Evolutionary conservation across 371 early-diverging fungal species (phyloP).

Genomic region (Lichtheimia ramosa): DNA sequence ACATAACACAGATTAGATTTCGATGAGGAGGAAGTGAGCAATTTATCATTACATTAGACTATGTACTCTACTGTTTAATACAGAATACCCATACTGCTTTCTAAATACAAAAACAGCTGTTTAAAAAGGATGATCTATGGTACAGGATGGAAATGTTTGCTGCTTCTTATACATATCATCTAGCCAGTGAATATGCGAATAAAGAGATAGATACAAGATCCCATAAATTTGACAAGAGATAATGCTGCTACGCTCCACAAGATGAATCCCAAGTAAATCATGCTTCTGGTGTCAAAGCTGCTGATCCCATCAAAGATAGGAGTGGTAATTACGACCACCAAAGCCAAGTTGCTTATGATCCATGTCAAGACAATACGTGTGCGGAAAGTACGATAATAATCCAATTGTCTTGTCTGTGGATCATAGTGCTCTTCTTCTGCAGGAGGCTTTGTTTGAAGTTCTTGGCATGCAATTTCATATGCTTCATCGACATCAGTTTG

Average conservation of each 20-base stretch:
- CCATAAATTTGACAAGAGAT: conserved; percentile 78
- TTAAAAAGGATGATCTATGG: no score
- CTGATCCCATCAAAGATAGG: conserved; percentile 28
- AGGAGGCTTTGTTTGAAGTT: conserved; percentile 48
- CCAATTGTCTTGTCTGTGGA: conserved; percentile 83
- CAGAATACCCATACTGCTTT: no score
- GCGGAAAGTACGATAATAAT: conserved; percentile 88
- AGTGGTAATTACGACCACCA: conserved; percentile 64
- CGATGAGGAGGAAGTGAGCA: conserved; percentile 42
- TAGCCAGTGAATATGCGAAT: conserved; percentile 52
- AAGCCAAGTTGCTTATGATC: conserved; percentile 79
- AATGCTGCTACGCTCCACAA: conserved; percentile 88
- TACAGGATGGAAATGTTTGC: no score
- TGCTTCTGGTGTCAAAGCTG: conserved; percentile 22
- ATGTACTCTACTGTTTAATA: no score
- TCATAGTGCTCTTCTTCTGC: conserved; percentile 66
- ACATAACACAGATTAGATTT: conserved; percentile 45
- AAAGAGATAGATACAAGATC: conserved; percentile 74
- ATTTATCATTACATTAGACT: conserved; percentile 24
- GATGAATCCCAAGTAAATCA: conserved; percentile 75
- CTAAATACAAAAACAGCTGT: no score
- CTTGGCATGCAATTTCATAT: conserved; percentile 70
- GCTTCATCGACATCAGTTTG: conserved; percentile 75
- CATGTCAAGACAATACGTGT: conserved; percentile 82
- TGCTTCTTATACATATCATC: no score